Percentiles rank a stretch among this genome's conserved stretches.
Conservation (phyloP, 1,284 basidiomycete species). For the Hypsizygus ulmarius region DNA sequence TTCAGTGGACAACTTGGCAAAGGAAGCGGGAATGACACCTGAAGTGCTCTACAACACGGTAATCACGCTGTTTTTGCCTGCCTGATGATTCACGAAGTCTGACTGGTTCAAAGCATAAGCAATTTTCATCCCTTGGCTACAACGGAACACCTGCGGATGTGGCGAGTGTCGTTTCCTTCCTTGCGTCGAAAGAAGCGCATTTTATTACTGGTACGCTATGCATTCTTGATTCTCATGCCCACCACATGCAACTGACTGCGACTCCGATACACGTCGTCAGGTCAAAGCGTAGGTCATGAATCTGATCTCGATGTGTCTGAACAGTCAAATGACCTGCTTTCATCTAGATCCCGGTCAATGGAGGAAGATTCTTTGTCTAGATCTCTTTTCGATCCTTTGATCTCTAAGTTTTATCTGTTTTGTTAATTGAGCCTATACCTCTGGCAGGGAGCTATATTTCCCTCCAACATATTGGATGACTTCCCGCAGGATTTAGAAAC, state of each 20-base stretch:
- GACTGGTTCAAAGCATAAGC: neutral
- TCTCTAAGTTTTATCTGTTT: too few relatives aligned
- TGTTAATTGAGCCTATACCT: too few relatives aligned
- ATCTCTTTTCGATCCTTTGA: too few relatives aligned
- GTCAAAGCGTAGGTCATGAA: slow-evolving; percentile 14
- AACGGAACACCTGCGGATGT: slow-evolving; percentile 16
- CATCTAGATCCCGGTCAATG: slow-evolving; percentile 15
- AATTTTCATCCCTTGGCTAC: slow-evolving; percentile 11
- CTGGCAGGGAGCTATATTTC: too few relatives aligned
- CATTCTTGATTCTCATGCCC: neutral
- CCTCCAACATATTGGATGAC: too few relatives aligned
- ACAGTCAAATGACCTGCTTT: neutral
- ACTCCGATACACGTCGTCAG: slow-evolving; percentile 1
- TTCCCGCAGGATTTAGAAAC: too few relatives aligned
- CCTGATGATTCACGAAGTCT: neutral
- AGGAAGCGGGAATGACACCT: neutral
- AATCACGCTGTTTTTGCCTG: too few relatives aligned
- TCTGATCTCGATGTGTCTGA: neutral
- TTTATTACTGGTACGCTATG: slow-evolving; percentile 17
- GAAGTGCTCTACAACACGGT: slow-evolving; percentile 2
- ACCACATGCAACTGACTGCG: neutral
- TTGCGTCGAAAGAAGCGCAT: slow-evolving; percentile 16
- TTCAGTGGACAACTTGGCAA: neutral
- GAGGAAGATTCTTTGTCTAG: slow-evolving; percentile 17
- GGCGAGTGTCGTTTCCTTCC: slow-evolving; percentile 18